A percentile compares a stretch with the other conserved stretches of the same genome.
phyloP scores from a whole-genome alignment of 106 monocot species.

The Dendrobium catenatum region DNA sequence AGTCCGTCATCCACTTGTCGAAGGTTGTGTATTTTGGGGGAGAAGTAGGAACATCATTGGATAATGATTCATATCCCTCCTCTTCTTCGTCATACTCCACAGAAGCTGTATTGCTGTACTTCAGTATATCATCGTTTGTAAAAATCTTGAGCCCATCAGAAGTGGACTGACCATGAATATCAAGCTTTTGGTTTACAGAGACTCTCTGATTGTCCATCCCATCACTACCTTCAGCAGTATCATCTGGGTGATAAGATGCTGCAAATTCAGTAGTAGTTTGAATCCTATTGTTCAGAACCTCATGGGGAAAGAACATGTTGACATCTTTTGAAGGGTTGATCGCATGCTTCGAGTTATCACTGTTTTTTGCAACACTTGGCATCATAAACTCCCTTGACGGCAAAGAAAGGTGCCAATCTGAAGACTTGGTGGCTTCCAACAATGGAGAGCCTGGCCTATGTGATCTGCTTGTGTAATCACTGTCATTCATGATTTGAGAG shows the following conservation, averaged over 20 bases:
- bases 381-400: constrained; percentile 22
- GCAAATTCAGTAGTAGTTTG: constrained; percentile 17
- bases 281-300: constrained; percentile 20
- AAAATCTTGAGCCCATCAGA: constrained; percentile 44
- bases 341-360: constrained; percentile 19
- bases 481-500: constrained; percentile 8
- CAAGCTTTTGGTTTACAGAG: constrained; percentile 34
- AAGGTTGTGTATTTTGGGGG: constrained; percentile 76
- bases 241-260: constrained; percentile 9
- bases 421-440: constrained; percentile 10
- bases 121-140: constrained; percentile 20
- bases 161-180: constrained; percentile 21
- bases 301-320: constrained; percentile 19
- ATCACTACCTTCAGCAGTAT: constrained; percentile 28
- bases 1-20: constrained; percentile 82
- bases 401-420: constrained; percentile 16
- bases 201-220: constrained; percentile 23
- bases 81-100: constrained; percentile 38
- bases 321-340: constrained; percentile 25
- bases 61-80: constrained; percentile 36
- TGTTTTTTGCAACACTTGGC: constrained; percentile 20
- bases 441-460: constrained; percentile 22
- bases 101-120: constrained; percentile 13
- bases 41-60: constrained; percentile 31
- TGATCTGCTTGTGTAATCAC: constrained; percentile 7